Percentiles rank a stretch among this genome's conserved stretches.
These are phyloP conservation scores for Limonium bicolor DNA, from an alignment of 148 eudicot species.

Conservation along the genomic window DNA sequence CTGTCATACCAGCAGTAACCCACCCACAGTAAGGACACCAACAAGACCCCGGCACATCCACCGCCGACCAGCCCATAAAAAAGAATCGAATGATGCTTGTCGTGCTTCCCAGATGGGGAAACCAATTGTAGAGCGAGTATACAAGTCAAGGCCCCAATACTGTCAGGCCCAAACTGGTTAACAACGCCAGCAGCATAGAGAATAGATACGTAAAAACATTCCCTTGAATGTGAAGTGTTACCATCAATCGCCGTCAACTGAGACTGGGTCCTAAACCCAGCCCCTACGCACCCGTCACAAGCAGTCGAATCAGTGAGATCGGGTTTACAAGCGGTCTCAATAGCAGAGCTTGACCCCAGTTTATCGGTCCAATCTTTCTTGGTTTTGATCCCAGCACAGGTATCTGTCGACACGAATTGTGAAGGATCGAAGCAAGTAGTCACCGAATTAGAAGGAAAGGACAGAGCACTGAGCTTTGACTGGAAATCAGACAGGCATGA, in stretches of 20 bases:
- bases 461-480: conserved; percentile 25
- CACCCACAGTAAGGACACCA: conserved; percentile 21
- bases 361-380: conserved; percentile 27
- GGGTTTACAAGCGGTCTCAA: conserved; percentile 31
- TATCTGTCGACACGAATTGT: conserved; percentile 33
- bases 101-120: conserved; percentile 7
- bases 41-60: conserved; percentile 22
- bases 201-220: conserved; percentile 49
- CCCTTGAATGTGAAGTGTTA: conserved; percentile 32
- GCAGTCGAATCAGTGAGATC: conserved; percentile 35
- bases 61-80: conserved; percentile 38
- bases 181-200: conserved; percentile 66
- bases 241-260: conserved; percentile 37
- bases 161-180: conserved; percentile 51
- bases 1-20: conserved; percentile 36
- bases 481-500: conserved; percentile 48
- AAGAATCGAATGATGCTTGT: conserved; percentile 13
- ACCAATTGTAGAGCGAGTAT: conserved; percentile 26
- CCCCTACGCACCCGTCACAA: conserved; percentile 48
- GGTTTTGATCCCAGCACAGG: conserved; percentile 46
- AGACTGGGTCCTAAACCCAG: conserved; percentile 35
- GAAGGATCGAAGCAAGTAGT: conserved; percentile 36
- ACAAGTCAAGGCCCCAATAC: conserved; percentile 32
- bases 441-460: conserved; percentile 30
- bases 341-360: conserved; percentile 22